phyloP scores from a whole-genome alignment of 2,329 filamentous ascomycete genomes.

The Trichoderma sp. region DNA sequence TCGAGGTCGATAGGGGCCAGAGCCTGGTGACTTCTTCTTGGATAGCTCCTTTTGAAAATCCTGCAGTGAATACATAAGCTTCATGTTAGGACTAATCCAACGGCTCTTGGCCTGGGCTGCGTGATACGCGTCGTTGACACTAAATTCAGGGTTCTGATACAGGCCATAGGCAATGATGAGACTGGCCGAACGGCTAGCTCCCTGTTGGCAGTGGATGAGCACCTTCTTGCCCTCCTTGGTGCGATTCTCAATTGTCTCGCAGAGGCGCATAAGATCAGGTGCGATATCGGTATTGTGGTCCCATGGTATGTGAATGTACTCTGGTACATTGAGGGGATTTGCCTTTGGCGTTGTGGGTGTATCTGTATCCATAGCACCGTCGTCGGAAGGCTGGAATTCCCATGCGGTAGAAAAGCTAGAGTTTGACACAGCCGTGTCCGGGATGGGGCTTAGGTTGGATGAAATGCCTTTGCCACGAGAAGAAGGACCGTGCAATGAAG shows the following conservation, averaged over 20 bases:
- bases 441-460: constrained; percentile 37
- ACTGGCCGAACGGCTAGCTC: constrained; percentile 80
- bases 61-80: constrained; percentile 83
- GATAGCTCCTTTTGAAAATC: constrained; percentile 69
- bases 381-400: constrained; percentile 49
- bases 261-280: constrained; percentile 70
- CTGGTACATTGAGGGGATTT: constrained; percentile 54
- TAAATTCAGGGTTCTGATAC: constrained; percentile 72
- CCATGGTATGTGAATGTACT: constrained; percentile 86
- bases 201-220: constrained; percentile 81
- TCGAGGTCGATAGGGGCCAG: constrained; percentile 47
- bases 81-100: constrained; percentile 93
- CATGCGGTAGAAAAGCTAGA: constrained; percentile 61
- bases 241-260: constrained; percentile 71
- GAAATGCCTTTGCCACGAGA: constrained; percentile 5
- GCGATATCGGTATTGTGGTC: constrained; percentile 87
- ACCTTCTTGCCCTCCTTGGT: constrained; percentile 74
- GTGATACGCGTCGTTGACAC: constrained; percentile 80
- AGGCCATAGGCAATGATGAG: constrained; percentile 83
- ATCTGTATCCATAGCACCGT: constrained; percentile 40
- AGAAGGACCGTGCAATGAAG: constrained; percentile 10
- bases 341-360: constrained; percentile 58
- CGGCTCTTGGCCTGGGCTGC: constrained; percentile 75
- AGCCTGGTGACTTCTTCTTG: constrained; percentile 47
- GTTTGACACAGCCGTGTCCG: constrained; percentile 57